A percentile compares a stretch with the other conserved stretches of the same genome.
phyloP scores from a whole-genome alignment of 169 alveolate genomes.

The Toxoplasma gondii region DNA sequence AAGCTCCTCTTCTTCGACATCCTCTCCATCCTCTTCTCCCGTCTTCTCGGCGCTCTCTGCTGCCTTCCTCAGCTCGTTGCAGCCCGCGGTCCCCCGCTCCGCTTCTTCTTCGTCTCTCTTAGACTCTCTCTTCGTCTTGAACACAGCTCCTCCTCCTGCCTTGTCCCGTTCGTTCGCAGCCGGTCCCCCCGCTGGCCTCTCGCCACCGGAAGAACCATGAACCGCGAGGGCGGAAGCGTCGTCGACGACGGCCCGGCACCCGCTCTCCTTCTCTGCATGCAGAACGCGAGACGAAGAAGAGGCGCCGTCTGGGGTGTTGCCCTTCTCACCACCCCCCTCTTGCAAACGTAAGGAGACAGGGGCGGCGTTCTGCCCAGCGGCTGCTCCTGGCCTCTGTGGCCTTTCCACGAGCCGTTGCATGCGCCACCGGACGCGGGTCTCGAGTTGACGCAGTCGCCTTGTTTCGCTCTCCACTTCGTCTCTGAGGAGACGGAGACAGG shows the following conservation, averaged over 20 bases:
- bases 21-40: neutral
- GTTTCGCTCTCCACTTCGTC: neutral
- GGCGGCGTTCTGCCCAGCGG: too few relatives aligned
- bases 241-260: too few relatives aligned
- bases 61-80: neutral
- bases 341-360: neutral
- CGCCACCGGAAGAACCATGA: too few relatives aligned
- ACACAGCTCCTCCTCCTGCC: too few relatives aligned
- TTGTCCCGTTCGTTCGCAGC: too few relatives aligned
- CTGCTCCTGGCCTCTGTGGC: too few relatives aligned
- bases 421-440: constrained; percentile 6
- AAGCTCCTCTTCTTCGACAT: neutral
- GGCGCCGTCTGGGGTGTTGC: too few relatives aligned
- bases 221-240: too few relatives aligned
- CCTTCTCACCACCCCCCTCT: neutral
- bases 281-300: too few relatives aligned
- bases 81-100: neutral
- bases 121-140: neutral
- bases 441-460: neutral
- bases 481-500: neutral
- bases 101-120: neutral
- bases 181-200: too few relatives aligned
- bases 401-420: neutral
- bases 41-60: neutral
- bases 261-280: too few relatives aligned